A percentile compares a stretch with the other conserved stretches of the same genome.
These are phyloP conservation scores for Claviceps sorghi DNA, from an alignment of 2,329 filamentous ascomycete genomes.

Conservation along the genomic window DNA sequence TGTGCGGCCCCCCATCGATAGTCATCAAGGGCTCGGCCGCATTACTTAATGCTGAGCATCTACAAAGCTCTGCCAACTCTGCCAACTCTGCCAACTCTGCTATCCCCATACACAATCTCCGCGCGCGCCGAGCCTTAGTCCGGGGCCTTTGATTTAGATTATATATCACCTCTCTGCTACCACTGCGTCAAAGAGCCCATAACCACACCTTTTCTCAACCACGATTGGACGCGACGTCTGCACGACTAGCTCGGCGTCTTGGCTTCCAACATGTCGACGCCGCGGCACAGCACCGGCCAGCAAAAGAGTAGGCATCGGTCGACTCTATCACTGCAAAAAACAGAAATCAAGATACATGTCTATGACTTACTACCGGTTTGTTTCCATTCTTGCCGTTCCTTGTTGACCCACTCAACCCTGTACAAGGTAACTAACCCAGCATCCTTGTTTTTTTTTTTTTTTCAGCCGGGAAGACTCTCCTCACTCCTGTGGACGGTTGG, in stretches of 20 bases:
- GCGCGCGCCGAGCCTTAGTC: not conserved
- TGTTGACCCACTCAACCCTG: not conserved
- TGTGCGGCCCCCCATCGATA: not conserved
- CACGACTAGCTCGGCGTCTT: not conserved
- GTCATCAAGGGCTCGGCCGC: not conserved
- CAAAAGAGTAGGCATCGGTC: conserved; percentile 37
- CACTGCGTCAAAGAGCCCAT: not conserved
- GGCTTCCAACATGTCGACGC: conserved; percentile 13
- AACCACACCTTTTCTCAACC: not conserved
- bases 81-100: too few species aligned
- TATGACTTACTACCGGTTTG: conserved; percentile 62
- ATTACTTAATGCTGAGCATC: not conserved
- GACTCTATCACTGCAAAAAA: conserved; percentile 55
- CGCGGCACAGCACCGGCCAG: conserved; percentile 13
- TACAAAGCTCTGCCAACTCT: not conserved
- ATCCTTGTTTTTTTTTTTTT: conserved; percentile 7
- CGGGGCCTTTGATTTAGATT: not conserved
- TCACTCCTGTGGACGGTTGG: conserved; percentile 65
- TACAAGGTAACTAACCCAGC: not conserved
- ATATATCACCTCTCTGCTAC: not conserved
- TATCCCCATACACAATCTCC: not conserved
- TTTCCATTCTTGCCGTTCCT: not conserved
- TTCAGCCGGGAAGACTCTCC: conserved; percentile 57
- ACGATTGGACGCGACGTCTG: not conserved
- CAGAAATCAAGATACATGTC: conserved; percentile 60